Conservation (phyloP, 129 eudicot species). For the Chrysanthemum seticuspe region DNA sequence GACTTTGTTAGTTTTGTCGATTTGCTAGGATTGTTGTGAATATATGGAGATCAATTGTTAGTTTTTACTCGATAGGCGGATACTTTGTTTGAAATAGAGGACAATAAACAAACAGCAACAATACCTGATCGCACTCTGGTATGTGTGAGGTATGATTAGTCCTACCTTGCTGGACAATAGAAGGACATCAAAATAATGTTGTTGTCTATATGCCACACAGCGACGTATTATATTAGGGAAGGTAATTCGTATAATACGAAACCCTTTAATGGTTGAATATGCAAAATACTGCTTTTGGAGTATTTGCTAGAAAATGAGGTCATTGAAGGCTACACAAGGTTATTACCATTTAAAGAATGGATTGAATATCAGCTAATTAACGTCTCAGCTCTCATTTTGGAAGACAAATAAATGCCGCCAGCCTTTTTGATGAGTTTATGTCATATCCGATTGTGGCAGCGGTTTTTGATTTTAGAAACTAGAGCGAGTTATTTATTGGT, state of each 20-base stretch:
- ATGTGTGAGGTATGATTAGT: too few species aligned
- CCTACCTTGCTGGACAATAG: neutral
- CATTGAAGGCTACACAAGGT: neutral
- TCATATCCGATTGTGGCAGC: neutral
- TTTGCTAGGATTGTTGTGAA: too few species aligned
- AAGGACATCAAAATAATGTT: neutral
- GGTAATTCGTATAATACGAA: neutral
- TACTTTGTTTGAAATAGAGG: too few species aligned
- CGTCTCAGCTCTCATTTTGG: neutral
- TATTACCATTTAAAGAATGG: slow-evolving; percentile 6
- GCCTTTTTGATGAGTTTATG: neutral
- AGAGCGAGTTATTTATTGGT: neutral
- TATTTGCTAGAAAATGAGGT: slow-evolving; percentile 11
- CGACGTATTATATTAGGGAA: neutral
- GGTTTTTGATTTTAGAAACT: neutral
- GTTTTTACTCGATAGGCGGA: too few species aligned
- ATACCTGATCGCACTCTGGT: too few species aligned
- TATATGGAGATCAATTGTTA: too few species aligned
- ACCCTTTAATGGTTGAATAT: neutral
- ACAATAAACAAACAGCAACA: too few species aligned
- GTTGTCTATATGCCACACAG: slow-evolving; percentile 6
- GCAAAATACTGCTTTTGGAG: neutral
- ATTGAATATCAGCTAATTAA: neutral
- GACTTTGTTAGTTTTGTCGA: neutral
- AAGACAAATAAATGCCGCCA: neutral